Base-by-base conservation (phyloP, 2,329 filamentous ascomycete genomes). In the Cladosporium velox region DNA sequence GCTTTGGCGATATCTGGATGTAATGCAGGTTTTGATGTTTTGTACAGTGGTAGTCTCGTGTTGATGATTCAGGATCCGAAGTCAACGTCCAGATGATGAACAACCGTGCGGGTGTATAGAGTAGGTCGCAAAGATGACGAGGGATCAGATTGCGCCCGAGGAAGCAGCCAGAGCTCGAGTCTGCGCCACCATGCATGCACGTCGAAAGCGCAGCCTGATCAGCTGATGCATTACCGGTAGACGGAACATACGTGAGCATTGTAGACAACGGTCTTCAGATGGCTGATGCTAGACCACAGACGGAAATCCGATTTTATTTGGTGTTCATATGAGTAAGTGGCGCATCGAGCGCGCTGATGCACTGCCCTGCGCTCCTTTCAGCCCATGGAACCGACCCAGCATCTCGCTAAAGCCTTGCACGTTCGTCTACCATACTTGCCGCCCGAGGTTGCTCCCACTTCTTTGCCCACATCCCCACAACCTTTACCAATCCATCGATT, bases 401-500 rank as follows among this genome's bases (percentile, higher is more conserved):
- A 10, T 32, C 7, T 32, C 8, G 8, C 52, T 58, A 58, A 2
- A 58, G 34, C 30, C 55, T 58, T 4, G 55, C 55, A 62, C 34
- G 38, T n/a, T 41, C 55, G 14, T 58, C 32, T 14, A 5, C 30
- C 2, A 21, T 10, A 12, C n/a, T 3, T 14, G 10, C 7, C 30
- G n/a, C 1, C 14, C 24, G 35, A 30, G 4, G 1, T 24, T 32
- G 49, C 49, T 54, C 24, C 35, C 26, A 47, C 60, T 54, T 21
- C 60, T 55, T 57, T 10, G 82, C 74, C 87, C 87, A 89, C 1
- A 73, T 68, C 57, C 79, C 77, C 10, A 89, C 81, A 0, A 77
- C 79, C 8, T 68, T 73, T 0, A 85, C 79, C 26, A 91, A 73
- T 0, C 79, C 81, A 5, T 88, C 81, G 0, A 91, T 80, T 66